Base-by-base conservation (phyloP, 2,329 filamentous ascomycete genomes). In the Botryotinia narcissicola region DNA sequence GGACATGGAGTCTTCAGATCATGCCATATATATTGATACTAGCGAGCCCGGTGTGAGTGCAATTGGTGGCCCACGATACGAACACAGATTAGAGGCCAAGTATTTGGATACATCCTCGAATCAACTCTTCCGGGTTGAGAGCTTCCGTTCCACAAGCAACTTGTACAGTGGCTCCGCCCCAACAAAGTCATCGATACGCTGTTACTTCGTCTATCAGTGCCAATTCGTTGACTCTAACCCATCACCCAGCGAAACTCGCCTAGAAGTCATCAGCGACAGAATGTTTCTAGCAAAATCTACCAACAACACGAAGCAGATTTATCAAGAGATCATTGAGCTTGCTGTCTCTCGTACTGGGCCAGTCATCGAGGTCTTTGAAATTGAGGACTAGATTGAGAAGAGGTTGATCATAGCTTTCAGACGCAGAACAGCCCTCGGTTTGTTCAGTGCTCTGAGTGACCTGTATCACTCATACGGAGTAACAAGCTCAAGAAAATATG, bases 191-290 rank as follows among this genome's bases (percentile, higher is more conserved):
- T 93, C 95, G 72, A 87, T 99, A 73, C 92, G 96, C 75, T 99
- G 96, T 86, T 99, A 99, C 86, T 99, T 99, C 82, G 94, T 99
- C 78, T 99, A 99, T 86, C 93, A 97, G 83, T 97, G 95, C 83
- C 90, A 92, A 80, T 99, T 98, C 83, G 90, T 90, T 78, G 90
- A 95, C 79, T 86, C 92, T 14, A 90, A 90, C 76, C 93, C 95
- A 0, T 84, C 87, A 25, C 89, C 91, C 20, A 89, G 90, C 70
- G 96, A 98, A 87, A 97, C 94, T 48, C 90, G 93, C 78, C 89
- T 99, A 75, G 94, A 98, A 79, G 87, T 95, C 79, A 95, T 99
- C 82, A 93, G 94, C 76, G 96, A 99, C 83, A 92, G 92, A 82
- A 92, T 94, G 77, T 99, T 99, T 87, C 85, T 98, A 81, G 93